Base-by-base conservation (phyloP, 2,329 filamentous ascomycete genomes). In the Emmonsiellopsis sp. region DNA sequence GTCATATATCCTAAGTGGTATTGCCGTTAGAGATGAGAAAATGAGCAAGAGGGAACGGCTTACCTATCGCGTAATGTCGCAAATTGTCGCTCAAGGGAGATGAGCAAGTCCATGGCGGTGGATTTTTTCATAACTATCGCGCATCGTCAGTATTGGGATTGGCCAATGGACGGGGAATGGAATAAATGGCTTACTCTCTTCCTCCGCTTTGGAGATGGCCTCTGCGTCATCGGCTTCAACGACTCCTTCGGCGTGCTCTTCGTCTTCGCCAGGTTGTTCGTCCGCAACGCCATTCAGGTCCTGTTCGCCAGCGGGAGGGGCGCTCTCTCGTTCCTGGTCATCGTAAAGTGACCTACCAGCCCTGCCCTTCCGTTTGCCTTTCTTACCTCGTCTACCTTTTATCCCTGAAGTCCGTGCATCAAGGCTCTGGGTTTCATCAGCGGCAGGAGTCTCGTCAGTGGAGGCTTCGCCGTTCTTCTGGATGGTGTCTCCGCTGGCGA, bases 11-110 rank as follows among this genome's bases (percentile, higher is more conserved):
- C 90, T 94, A 63, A 2, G 34, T 16, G 15, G 16, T 15, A 52
- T 50, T 70, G 58, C 67, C 59, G 34, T 52, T 54, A 41, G 15
- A 42, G 16, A 49, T 30, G 8, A 15, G 16, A n/a, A 40, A 30
- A 10, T 30, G n/a, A 30, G 15, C 16, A 40, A 5, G 2, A 44
- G 50, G 32, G 37, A 43, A 52, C 35, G 35, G 40, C 70, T 67
- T 67, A 77, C 74, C 74, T 76, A 61, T 79, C 90, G 63, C 90
- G 82, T 65, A 97, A 88, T 15, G 86, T 80, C 55, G 85, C 83
- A 72, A 98, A 98, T 65, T 93, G 88, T 67, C 86, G 86, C 67
- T 97, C 92, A 43, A 98, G 86, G 15, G 82, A 80, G 15, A 82
- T 79, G 62, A 96, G 79, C 60, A 89, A 83, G 53, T 90, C 87